Evolutionary conservation across 352 stramenopile genomes (phyloP).

Genomic region (Globisporangium mamillatum): DNA sequence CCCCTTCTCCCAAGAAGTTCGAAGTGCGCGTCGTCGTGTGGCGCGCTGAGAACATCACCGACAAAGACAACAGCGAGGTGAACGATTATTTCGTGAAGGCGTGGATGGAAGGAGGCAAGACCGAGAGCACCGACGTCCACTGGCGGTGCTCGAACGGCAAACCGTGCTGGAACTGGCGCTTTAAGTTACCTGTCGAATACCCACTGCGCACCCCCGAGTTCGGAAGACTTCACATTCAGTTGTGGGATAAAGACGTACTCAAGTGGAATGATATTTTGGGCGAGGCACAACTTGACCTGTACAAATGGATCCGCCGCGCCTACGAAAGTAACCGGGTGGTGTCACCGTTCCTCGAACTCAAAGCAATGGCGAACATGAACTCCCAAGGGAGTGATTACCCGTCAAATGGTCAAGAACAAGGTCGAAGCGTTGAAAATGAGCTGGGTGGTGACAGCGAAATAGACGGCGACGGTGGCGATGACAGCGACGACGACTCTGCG

Average conservation of each 20-base stretch:
- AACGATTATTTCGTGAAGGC: conserved; percentile 92
- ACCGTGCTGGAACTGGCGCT: conserved; percentile 90
- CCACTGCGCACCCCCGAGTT: conserved; percentile 76
- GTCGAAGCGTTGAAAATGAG: neutral
- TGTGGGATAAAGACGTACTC: conserved; percentile 92
- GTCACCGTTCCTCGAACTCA: conserved; percentile 64
- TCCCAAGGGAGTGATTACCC: neutral
- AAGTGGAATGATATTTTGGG: conserved; percentile 92
- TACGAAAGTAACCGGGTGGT: conserved; percentile 60
- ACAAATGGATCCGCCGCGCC: conserved; percentile 70
- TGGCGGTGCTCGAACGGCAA: conserved; percentile 90
- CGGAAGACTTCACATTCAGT: conserved; percentile 84
- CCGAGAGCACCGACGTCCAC: conserved; percentile 84
- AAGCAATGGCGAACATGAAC: conserved; percentile 20
- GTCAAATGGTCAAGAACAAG: neutral
- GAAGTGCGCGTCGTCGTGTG: conserved; percentile 90
- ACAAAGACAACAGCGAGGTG: conserved; percentile 73
- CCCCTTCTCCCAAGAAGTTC: conserved; percentile 63
- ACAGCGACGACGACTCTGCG: conserved; percentile 17
- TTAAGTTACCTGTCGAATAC: conserved; percentile 88
- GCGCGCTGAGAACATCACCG: conserved; percentile 81
- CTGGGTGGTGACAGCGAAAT: neutral
- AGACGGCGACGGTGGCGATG: neutral
- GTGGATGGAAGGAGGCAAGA: conserved; percentile 79
- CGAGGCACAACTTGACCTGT: conserved; percentile 82